A percentile compares a stretch with the other conserved stretches of the same genome.
Evolutionary conservation across 2,329 filamentous ascomycete species (phyloP).

Genomic region (Erysiphe pulchra): DNA sequence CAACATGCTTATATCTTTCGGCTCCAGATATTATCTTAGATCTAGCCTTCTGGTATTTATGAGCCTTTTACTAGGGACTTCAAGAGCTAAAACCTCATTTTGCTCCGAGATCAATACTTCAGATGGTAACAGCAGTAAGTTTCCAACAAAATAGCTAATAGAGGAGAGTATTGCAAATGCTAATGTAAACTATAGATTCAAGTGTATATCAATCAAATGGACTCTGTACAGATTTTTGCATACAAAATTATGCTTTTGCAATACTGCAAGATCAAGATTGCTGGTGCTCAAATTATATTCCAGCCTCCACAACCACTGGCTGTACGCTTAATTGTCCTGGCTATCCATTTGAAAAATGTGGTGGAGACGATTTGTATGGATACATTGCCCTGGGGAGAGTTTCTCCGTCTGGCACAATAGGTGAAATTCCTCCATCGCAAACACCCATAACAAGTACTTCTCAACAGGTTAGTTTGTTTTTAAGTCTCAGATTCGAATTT

Average conservation of each 20-base stretch:
- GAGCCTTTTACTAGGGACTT: slow-evolving; percentile 2
- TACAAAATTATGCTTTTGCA: slow-evolving; percentile 33
- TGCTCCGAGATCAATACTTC: slow-evolving; percentile 23
- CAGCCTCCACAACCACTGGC: slow-evolving; percentile 19
- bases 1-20: too few relatives aligned
- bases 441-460: slow-evolving; percentile 4
- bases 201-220: slow-evolving; percentile 43
- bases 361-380: slow-evolving; percentile 32
- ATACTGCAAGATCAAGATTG: slow-evolving; percentile 38
- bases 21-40: neutral
- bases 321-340: slow-evolving; percentile 41
- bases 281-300: slow-evolving; percentile 51
- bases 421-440: slow-evolving; percentile 2
- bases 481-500: neutral
- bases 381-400: slow-evolving; percentile 30
- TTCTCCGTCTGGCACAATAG: slow-evolving; percentile 29
- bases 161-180: neutral
- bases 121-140: slow-evolving; percentile 18
- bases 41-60: slow-evolving; percentile 5
- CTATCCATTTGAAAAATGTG: slow-evolving; percentile 40
- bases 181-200: slow-evolving; percentile 17
- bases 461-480: neutral
- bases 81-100: slow-evolving; percentile 11
- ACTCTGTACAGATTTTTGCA: slow-evolving; percentile 35
- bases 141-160: neutral